Conservation (phyloP, 2,329 filamentous ascomycete species). For the Alternaria triticina region DNA sequence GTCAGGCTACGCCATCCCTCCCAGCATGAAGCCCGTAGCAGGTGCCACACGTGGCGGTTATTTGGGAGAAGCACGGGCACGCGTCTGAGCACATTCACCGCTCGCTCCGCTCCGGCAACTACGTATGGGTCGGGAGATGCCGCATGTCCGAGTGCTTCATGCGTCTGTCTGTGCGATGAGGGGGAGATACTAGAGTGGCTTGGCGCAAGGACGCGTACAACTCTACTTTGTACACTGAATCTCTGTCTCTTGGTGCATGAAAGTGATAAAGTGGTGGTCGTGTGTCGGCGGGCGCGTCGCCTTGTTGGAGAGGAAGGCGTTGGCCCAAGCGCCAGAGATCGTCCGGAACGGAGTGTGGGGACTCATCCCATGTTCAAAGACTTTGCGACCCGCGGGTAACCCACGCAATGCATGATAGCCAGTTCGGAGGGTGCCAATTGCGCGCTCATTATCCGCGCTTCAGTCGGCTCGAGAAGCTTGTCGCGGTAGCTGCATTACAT, state of each 20-base stretch:
- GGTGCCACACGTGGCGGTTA: slow-evolving; percentile 2
- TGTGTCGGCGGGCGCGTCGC: not conserved
- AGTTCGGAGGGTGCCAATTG: slow-evolving; percentile 12
- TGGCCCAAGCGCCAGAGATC: slow-evolving; percentile 8
- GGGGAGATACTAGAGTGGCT: not conserved
- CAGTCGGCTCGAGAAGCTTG: slow-evolving; percentile 15
- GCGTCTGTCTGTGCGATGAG: slow-evolving; percentile 3
- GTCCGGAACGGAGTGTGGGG: slow-evolving; percentile 10
- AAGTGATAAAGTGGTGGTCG: not conserved
- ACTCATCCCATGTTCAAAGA: slow-evolving; percentile 7
- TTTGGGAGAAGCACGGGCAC: slow-evolving; percentile 1
- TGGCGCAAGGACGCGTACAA: not conserved
- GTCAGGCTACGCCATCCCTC: slow-evolving; percentile 11
- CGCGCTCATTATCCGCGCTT: slow-evolving; percentile 12
- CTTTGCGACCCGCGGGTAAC: slow-evolving; percentile 9
- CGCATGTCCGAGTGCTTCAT: slow-evolving; percentile 4
- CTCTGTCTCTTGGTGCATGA: not conserved
- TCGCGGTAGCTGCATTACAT: slow-evolving; percentile 25
- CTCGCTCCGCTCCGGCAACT: slow-evolving; percentile 1
- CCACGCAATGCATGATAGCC: slow-evolving; percentile 14
- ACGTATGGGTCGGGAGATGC: not conserved
- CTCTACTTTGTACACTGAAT: not conserved
- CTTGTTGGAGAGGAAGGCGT: not conserved
- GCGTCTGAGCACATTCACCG: not conserved
- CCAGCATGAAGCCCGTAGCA: slow-evolving; percentile 18